Base-by-base conservation (phyloP, 2,329 filamentous ascomycete species). In the Beauveria medogensis region DNA sequence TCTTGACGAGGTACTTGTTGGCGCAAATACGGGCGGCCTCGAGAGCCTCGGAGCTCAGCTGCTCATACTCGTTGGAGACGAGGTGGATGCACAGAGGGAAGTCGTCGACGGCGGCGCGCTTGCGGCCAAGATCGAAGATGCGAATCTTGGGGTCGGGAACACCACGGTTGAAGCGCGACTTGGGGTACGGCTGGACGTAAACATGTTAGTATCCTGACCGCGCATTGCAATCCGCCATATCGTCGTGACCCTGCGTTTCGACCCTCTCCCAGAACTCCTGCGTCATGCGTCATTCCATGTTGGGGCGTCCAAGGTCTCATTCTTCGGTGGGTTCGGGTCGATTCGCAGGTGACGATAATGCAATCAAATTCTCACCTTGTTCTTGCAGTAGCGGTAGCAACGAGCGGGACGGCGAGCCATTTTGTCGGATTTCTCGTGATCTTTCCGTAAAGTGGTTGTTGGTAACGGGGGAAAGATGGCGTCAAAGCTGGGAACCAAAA, bases 301-400 rank as follows among this genome's bases (percentile, higher is more conserved):
- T 34, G 7, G 20, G 16, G n/a, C 20, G 20, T 30, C 18, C 37
- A 22, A 18, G 26, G 24, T 37, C 34, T 43, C 34, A 22, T 34
- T 24, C n/a, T 52, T 58, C 16, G 24, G 7, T 51, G 41, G n/a
- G 63, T 61, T 58, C 59, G 34, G 34, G 63, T 59, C 54, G 24
- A 37, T 52, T 37, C 56, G 63, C 65, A 63, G 48, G 60, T 62
- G 50, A 61, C 59, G 61, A 56, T 63, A 63, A 37, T 16, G 34
- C 34, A 51, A 22, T 58, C 59, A 55, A 48, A 58, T 56, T 80
- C 89, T 82, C 78, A 96, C 92, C 92, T 97, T 97, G 89, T 97
- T 99, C 91, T 99, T 99, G 92, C 94, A 99, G 90, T 99, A 99
- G 78, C 94, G 89, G 88, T 96, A 99, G 85, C 94, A 99, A 85